Evolutionary conservation across 169 alveolate genomes (phyloP).

Genomic region (Plasmodium gonderi): DNA sequence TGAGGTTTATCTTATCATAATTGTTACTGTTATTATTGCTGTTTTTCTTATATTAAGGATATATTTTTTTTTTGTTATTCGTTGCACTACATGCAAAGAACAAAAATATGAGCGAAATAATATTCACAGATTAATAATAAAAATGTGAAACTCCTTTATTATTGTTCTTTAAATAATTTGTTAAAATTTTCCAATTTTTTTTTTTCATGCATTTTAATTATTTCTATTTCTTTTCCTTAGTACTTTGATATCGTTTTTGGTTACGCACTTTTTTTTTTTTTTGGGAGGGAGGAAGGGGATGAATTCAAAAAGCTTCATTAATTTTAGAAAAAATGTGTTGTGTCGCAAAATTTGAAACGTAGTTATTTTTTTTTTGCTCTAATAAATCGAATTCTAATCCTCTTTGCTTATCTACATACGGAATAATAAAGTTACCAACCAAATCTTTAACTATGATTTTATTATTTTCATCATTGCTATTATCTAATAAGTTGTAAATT

Average conservation of each 20-base stretch:
- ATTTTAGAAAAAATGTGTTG: conserved; percentile 65
- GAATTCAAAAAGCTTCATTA: conserved; percentile 37
- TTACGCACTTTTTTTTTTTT: not conserved
- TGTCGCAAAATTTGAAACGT: conserved; percentile 65
- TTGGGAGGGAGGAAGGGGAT: too few relatives aligned
- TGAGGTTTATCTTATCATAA: not conserved
- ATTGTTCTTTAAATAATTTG: not conserved
- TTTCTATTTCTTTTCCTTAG: not conserved
- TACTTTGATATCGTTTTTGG: not conserved
- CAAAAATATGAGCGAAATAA: not conserved
- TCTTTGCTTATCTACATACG: conserved; percentile 74
- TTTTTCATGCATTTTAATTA: too few relatives aligned
- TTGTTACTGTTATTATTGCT: not conserved
- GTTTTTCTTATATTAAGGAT: too few relatives aligned
- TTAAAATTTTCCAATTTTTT: not conserved
- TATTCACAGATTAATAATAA: not conserved
- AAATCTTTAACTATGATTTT: conserved; percentile 66
- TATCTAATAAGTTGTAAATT: conserved; percentile 62
- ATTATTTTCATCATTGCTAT: conserved; percentile 43
- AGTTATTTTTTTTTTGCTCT: conserved; percentile 65
- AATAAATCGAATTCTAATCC: conserved; percentile 53
- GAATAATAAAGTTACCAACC: conserved; percentile 71
- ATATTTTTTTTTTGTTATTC: not conserved
- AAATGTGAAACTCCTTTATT: not conserved
- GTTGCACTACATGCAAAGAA: not conserved